Evolutionary conservation across 768 basidiomycete genomes (phyloP).

Genomic region (Podaxis sp.): DNA sequence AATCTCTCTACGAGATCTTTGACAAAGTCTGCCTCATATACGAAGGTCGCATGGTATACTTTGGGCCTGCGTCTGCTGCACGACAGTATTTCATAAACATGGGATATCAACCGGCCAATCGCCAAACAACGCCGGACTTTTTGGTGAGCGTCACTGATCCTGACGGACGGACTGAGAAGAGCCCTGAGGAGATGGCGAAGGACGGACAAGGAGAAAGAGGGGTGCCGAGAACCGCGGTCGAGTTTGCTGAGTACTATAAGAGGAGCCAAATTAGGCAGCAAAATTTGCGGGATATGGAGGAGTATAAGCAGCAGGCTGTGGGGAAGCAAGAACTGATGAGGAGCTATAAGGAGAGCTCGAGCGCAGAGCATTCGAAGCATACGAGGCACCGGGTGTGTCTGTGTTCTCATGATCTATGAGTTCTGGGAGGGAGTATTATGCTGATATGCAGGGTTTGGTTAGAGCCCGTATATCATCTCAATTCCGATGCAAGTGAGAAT

Average conservation of each 20-base stretch:
- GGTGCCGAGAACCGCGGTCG: constrained; percentile 37
- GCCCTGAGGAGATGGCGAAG: constrained; percentile 14
- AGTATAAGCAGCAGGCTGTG: constrained; percentile 42
- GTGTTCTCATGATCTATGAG: not conserved
- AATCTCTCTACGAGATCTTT: constrained; percentile 56
- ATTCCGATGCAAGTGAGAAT: constrained; percentile 39
- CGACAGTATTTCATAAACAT: constrained; percentile 72
- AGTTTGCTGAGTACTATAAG: constrained; percentile 38
- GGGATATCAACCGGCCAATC: constrained; percentile 52
- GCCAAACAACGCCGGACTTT: constrained; percentile 66
- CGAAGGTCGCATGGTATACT: constrained; percentile 75
- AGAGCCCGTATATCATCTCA: constrained; percentile 36
- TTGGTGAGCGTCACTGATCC: constrained; percentile 59
- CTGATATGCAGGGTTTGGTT: not conserved
- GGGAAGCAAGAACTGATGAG: constrained; percentile 33
- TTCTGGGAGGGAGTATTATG: not conserved
- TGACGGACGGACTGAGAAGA: constrained; percentile 40
- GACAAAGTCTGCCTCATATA: constrained; percentile 77
- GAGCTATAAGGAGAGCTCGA: constrained; percentile 41
- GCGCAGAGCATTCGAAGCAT: constrained; percentile 48
- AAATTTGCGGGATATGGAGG: constrained; percentile 36
- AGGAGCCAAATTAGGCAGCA: constrained; percentile 19
- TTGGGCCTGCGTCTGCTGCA: constrained; percentile 61
- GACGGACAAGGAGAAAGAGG: constrained; percentile 23
- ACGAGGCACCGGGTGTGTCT: constrained; percentile 23